Percentiles rank a stretch among this genome's conserved stretches.
phyloP scores from a whole-genome alignment of 768 basidiomycete genomes.

The Jaapia argillacea region DNA sequence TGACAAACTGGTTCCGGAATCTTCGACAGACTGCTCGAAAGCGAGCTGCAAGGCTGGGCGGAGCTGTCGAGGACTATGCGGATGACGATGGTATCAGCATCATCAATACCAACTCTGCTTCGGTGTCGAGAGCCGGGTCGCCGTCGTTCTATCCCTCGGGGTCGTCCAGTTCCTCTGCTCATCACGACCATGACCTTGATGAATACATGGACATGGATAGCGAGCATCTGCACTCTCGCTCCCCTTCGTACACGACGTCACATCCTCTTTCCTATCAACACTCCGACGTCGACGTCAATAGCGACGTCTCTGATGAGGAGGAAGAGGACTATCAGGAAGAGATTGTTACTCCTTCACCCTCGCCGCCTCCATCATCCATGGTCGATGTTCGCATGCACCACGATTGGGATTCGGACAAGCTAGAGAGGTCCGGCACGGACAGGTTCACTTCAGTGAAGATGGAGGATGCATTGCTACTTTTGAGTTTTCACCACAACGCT shows the following conservation, averaged over 20 bases:
- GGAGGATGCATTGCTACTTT: conserved; percentile 65
- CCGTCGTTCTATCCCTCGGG: conserved; percentile 42
- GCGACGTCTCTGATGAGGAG: conserved; percentile 11
- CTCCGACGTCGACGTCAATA: conserved; percentile 3
- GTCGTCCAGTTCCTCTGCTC: conserved; percentile 37
- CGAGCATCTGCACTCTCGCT: conserved; percentile 17
- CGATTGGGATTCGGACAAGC: conserved; percentile 32
- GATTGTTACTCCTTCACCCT: conserved; percentile 63
- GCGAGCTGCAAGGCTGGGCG: conserved; percentile 44
- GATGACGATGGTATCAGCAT: conserved; percentile 29
- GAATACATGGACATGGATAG: conserved; percentile 32
- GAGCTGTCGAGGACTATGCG: conserved; percentile 25
- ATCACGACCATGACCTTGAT: conserved; percentile 24
- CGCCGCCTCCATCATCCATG: conserved; percentile 29
- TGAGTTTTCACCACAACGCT: conserved; percentile 36
- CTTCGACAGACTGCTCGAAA: conserved; percentile 74
- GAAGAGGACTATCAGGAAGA: conserved; percentile 59
- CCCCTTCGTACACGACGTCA: conserved; percentile 14
- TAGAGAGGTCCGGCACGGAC: conserved; percentile 31
- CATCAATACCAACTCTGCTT: conserved; percentile 24
- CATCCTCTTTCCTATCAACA: conserved; percentile 8
- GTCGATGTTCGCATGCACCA: conserved; percentile 18
- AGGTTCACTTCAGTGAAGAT: conserved; percentile 45
- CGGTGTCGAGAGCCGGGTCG: conserved; percentile 43
- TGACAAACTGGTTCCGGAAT: conserved; percentile 86